phyloP scores from a whole-genome alignment of 2,329 filamentous ascomycete species.

The Sclerotinia borealis region DNA sequence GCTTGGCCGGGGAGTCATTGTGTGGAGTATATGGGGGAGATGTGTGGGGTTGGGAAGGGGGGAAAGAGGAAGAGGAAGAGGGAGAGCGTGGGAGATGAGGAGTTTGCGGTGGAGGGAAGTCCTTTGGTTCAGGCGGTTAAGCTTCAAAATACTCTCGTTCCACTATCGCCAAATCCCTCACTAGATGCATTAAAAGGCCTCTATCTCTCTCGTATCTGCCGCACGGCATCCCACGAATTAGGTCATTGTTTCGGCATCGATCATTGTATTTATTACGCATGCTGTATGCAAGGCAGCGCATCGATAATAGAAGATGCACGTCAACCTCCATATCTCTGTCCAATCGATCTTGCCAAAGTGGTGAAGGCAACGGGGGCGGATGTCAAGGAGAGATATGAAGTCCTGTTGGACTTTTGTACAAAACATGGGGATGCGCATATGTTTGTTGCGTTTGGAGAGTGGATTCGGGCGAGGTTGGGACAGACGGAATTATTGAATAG shows the following conservation, averaged over 20 bases:
- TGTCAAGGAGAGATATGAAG: slow-evolving; percentile 36
- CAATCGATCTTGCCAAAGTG: slow-evolving; percentile 52
- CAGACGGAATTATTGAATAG: slow-evolving; percentile 10
- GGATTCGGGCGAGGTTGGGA: slow-evolving; percentile 35
- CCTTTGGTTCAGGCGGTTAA: slow-evolving; percentile 35
- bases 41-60: neutral
- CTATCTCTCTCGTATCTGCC: slow-evolving; percentile 53
- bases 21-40: slow-evolving; percentile 39
- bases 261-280: slow-evolving; percentile 61
- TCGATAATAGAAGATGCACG: slow-evolving; percentile 51
- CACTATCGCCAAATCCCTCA: neutral
- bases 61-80: neutral
- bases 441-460: slow-evolving; percentile 42
- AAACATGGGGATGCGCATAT: slow-evolving; percentile 37
- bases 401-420: slow-evolving; percentile 39
- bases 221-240: slow-evolving; percentile 58
- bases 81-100: neutral
- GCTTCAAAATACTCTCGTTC: slow-evolving; percentile 19
- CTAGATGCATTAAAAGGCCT: slow-evolving; percentile 34
- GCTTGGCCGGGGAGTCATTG: slow-evolving; percentile 63
- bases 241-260: slow-evolving; percentile 61
- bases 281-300: slow-evolving; percentile 56
- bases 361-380: slow-evolving; percentile 28
- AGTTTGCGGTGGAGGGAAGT: neutral
- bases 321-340: slow-evolving; percentile 59